Evolutionary conservation across 495 filamentous ascomycete genomes (phyloP).

Genomic region (Amorphotheca resinae): DNA sequence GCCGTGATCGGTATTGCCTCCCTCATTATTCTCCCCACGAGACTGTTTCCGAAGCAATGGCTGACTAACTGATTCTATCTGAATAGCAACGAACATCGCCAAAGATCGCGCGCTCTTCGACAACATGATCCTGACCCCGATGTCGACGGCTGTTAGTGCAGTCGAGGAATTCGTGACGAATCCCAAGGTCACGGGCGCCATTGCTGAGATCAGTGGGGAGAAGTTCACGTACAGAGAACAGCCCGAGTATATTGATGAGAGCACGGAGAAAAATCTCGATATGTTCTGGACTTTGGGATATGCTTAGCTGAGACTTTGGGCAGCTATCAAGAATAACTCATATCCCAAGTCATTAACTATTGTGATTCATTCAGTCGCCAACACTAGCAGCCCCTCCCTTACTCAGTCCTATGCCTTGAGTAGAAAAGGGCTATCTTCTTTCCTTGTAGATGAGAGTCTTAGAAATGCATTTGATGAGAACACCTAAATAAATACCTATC

Average conservation of each 20-base stretch:
- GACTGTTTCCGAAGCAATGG: too few relatives aligned
- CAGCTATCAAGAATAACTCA: too few relatives aligned
- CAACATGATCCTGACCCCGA: constrained; percentile 41
- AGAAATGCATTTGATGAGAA: too few relatives aligned
- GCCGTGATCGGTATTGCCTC: constrained; percentile 32
- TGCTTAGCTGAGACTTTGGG: too few relatives aligned
- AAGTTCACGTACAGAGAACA: constrained; percentile 36
- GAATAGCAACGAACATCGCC: constrained; percentile 33
- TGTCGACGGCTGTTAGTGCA: constrained; percentile 34
- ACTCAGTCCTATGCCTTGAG: too few relatives aligned
- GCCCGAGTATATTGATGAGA: constrained; percentile 39
- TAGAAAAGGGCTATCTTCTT: too few relatives aligned
- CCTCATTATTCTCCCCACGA: too few relatives aligned
- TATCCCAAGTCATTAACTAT: too few relatives aligned
- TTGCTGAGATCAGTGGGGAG: constrained; percentile 42
- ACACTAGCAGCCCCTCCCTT: too few relatives aligned
- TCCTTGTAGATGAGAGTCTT: too few relatives aligned
- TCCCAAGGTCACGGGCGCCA: constrained; percentile 28
- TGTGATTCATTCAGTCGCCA: too few relatives aligned
- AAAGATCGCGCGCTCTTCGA: constrained; percentile 34
- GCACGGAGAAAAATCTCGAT: constrained; percentile 36
- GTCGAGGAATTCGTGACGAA: constrained; percentile 32
- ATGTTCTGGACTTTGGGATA: constrained; percentile 34
- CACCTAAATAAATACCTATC: too few relatives aligned
- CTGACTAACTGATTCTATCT: not conserved